phyloP scores from a whole-genome alignment of 164 flowering plant species.

The Magnolia changhungtana region DNA sequence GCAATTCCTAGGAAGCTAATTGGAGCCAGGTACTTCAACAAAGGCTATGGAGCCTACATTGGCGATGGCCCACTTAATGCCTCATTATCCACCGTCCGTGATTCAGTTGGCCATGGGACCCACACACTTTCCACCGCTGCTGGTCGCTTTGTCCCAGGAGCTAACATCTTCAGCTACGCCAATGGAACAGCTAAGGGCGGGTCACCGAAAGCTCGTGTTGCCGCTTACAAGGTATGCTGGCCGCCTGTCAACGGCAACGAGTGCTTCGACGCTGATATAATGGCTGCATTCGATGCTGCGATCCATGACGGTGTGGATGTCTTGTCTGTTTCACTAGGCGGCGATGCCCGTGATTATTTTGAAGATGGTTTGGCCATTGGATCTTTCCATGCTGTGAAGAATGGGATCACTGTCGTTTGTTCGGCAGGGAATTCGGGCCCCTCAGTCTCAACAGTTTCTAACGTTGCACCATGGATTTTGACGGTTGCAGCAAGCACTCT shows the following conservation, averaged over 20 bases:
- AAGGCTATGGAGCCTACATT: slow-evolving; percentile 14
- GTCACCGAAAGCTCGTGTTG: slow-evolving; percentile 58
- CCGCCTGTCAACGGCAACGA: slow-evolving; percentile 20
- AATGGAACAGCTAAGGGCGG: slow-evolving; percentile 73
- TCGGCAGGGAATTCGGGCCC: slow-evolving; percentile 72
- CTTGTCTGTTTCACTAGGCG: slow-evolving; percentile 44
- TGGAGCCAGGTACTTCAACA: slow-evolving; percentile 37
- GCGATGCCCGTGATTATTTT: slow-evolving; percentile 29
- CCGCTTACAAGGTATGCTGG: slow-evolving; percentile 51
- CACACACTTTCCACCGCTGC: slow-evolving; percentile 82
- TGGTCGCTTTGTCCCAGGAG: slow-evolving; percentile 51
- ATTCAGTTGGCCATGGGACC: slow-evolving; percentile 66
- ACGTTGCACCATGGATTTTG: slow-evolving; percentile 61
- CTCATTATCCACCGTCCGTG: slow-evolving; percentile 37
- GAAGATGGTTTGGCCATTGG: slow-evolving; percentile 52
- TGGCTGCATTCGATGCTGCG: slow-evolving; percentile 54
- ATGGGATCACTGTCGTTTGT: slow-evolving; percentile 50
- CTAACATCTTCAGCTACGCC: slow-evolving; percentile 47
- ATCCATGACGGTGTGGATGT: slow-evolving; percentile 59
- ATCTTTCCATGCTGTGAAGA: slow-evolving; percentile 58
- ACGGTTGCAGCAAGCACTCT: slow-evolving; percentile 72
- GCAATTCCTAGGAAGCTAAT: slow-evolving; percentile 42
- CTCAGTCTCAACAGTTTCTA: slow-evolving; percentile 28
- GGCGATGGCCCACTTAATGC: background rate
- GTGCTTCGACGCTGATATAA: slow-evolving; percentile 45